Conservation (phyloP, 306 rosid species). For the Oxytropis ochrocephala region DNA sequence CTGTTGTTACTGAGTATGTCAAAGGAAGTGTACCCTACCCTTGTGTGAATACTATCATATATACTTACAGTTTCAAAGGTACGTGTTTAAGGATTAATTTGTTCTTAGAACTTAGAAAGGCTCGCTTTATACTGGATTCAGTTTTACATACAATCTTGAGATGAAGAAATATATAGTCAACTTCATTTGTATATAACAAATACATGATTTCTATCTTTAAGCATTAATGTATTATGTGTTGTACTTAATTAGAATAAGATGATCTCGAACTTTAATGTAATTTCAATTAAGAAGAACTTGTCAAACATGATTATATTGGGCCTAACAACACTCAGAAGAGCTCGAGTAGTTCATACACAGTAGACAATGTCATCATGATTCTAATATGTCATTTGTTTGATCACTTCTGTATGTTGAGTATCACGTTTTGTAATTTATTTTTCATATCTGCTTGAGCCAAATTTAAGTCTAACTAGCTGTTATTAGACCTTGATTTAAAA, state of each 20-base stretch:
- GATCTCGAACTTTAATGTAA: too few relatives aligned
- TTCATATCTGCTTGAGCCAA: not conserved
- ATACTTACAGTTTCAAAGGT: not conserved
- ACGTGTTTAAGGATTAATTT: not conserved
- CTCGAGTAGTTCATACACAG: too few relatives aligned
- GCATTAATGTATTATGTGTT: too few relatives aligned
- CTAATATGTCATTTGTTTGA: not conserved
- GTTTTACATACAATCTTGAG: too few relatives aligned
- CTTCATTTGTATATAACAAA: too few relatives aligned
- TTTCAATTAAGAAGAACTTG: too few relatives aligned
- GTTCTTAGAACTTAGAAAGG: not conserved
- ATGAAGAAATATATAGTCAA: too few relatives aligned
- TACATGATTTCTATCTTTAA: too few relatives aligned
- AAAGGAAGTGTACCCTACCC: slow-evolving; percentile 74
- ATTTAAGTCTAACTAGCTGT: not conserved
- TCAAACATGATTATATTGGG: too few relatives aligned
- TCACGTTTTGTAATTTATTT: not conserved
- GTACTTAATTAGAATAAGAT: too few relatives aligned
- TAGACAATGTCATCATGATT: not conserved
- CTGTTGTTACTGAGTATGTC: slow-evolving; percentile 55
- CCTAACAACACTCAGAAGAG: too few relatives aligned
- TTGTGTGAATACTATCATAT: slow-evolving; percentile 30
- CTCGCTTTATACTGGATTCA: not conserved
- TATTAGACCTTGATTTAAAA: not conserved
- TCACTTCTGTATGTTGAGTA: not conserved